These are phyloP conservation scores for Apodospora peruviana DNA, from an alignment of 495 filamentous ascomycete genomes.

Conservation along the genomic window DNA sequence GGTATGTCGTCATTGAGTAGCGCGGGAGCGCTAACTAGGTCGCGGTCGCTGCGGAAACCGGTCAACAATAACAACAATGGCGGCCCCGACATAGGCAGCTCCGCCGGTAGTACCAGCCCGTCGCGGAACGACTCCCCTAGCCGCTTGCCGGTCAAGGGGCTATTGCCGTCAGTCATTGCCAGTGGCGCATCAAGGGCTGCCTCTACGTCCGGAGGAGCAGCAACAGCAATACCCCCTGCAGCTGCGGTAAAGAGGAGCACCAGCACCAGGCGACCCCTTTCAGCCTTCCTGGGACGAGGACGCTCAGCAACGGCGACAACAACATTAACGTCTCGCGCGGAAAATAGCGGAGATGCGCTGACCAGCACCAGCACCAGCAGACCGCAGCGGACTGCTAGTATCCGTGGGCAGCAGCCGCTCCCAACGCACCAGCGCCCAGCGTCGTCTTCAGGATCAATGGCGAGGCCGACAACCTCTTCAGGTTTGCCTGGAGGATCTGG, in stretches of 20 bases:
- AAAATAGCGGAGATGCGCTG: background rate
- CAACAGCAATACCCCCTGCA: background rate
- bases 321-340: background rate
- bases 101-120: background rate
- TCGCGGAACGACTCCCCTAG: conserved; percentile 37
- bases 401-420: background rate
- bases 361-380: conserved; percentile 1
- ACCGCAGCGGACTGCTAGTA: conserved; percentile 1
- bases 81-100: conserved; percentile 4
- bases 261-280: background rate
- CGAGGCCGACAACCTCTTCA: conserved; percentile 11
- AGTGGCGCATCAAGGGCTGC: conserved; percentile 11
- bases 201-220: conserved; percentile 1
- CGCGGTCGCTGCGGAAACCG: conserved; percentile 41
- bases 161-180: background rate
- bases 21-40: conserved; percentile 29
- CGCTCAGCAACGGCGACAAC: background rate
- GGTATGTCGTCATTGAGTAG: conserved; percentile 18
- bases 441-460: conserved; percentile 14
- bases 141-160: conserved; percentile 39
- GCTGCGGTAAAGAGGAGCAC: background rate
- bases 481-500: too few relatives aligned
- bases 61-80: conserved; percentile 7
- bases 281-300: background rate
- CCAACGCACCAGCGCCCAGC: conserved; percentile 6